Percentiles rank a stretch among this genome's conserved stretches.
phyloP scores from a whole-genome alignment of 2,329 filamentous ascomycete species.

The Sordariomycetes sp. region DNA sequence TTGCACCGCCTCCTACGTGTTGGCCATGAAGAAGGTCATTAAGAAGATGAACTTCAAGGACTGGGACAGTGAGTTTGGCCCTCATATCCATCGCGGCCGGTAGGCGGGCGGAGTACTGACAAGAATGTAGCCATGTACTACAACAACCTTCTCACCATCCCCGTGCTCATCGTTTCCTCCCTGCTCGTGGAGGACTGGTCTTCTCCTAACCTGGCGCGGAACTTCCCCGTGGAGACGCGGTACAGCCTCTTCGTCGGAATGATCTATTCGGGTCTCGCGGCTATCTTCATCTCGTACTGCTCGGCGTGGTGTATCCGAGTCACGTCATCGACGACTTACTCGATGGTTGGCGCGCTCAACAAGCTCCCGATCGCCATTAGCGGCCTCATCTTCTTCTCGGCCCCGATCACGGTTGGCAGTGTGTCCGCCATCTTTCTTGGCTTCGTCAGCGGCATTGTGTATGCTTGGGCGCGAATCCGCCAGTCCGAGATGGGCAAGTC shows the following conservation, averaged over 20 bases:
- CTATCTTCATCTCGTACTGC: slow-evolving; percentile 99
- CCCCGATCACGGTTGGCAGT: slow-evolving; percentile 83
- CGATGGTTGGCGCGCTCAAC: slow-evolving; percentile 96
- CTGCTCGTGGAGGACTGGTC: slow-evolving; percentile 90
- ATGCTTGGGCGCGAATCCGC: slow-evolving; percentile 75
- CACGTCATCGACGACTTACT: slow-evolving; percentile 95
- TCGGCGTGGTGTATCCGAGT: slow-evolving; percentile 98
- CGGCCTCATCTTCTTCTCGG: slow-evolving; percentile 90
- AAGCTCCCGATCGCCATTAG: slow-evolving; percentile 93
- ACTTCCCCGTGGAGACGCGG: slow-evolving; percentile 77
- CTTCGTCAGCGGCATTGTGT: slow-evolving; percentile 87
- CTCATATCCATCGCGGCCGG: neutral
- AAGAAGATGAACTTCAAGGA: slow-evolving; percentile 99
- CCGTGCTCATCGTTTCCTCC: slow-evolving; percentile 74
- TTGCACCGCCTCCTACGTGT: slow-evolving; percentile 79
- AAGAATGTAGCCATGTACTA: slow-evolving; percentile 85
- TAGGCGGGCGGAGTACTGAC: neutral
- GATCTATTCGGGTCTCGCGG: slow-evolving; percentile 84
- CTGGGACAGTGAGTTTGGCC: slow-evolving; percentile 75
- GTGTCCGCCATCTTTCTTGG: slow-evolving; percentile 86
- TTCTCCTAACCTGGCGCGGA: slow-evolving; percentile 65
- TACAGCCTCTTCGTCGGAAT: slow-evolving; percentile 77
- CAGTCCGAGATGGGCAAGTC: slow-evolving; percentile 59
- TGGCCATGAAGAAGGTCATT: slow-evolving; percentile 96
- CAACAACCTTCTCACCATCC: slow-evolving; percentile 96